A percentile compares a stretch with the other conserved stretches of the same genome.
phyloP scores from a whole-genome alignment of 495 filamentous ascomycete species.

The Chaetomium cochliodes region DNA sequence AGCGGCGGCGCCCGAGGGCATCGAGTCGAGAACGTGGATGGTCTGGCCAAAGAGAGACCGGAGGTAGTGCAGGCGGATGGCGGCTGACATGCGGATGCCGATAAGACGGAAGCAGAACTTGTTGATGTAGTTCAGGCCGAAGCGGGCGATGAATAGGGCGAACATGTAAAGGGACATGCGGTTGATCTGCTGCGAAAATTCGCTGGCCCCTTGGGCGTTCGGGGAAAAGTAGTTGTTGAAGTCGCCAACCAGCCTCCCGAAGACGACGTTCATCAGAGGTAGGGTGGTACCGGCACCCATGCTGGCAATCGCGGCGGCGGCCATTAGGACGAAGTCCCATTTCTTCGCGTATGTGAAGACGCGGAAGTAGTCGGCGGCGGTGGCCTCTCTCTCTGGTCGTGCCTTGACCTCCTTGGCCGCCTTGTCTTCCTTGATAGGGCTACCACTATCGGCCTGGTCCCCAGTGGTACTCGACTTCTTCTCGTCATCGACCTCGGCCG shows the following conservation, averaged over 20 bases:
- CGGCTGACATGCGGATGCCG: conserved; percentile 52
- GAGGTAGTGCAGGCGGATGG: conserved; percentile 54
- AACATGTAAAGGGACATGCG: conserved; percentile 37
- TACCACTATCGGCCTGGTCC: background rate
- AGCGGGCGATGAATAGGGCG: conserved; percentile 46
- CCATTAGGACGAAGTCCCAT: conserved; percentile 44
- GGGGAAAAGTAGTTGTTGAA: conserved; percentile 31
- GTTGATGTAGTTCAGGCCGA: conserved; percentile 47
- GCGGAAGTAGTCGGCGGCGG: conserved; percentile 44
- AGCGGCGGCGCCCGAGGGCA: conserved; percentile 53
- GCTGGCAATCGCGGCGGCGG: conserved; percentile 35
- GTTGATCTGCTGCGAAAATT: conserved; percentile 29
- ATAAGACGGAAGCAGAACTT: conserved; percentile 52
- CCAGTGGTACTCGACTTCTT: background rate
- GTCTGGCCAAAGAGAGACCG: conserved; percentile 54
- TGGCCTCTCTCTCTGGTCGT: conserved; percentile 45
- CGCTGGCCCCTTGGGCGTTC: conserved; percentile 2
- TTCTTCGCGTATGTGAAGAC: conserved; percentile 47
- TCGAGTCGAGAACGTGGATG: conserved; percentile 56
- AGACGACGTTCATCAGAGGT: conserved; percentile 43
- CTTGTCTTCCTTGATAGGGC: conserved; percentile 29
- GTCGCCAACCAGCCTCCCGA: conserved; percentile 35
- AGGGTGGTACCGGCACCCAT: conserved; percentile 38
- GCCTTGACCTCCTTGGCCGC: conserved; percentile 31
- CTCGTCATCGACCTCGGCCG: conserved; percentile 7